Evolutionary conservation across 352 stramenopile species (phyloP).

Genomic region (Achlya hypogyna): DNA sequence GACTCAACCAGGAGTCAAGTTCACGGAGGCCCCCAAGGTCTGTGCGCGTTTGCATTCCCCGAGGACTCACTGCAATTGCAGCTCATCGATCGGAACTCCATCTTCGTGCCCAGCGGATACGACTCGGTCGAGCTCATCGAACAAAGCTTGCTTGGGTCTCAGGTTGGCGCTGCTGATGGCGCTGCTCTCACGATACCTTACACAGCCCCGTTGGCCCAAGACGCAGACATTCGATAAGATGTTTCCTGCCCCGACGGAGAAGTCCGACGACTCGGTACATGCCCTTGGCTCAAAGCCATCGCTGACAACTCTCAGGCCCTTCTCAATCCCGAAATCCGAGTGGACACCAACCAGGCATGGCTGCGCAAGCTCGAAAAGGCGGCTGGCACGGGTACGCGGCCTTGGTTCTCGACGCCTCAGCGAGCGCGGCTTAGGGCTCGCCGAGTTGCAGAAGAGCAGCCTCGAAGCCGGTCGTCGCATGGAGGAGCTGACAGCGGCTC

Average conservation of each 20-base stretch:
- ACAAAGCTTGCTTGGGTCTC: constrained; percentile 63
- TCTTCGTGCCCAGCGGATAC: constrained; percentile 72
- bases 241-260: constrained; percentile 34
- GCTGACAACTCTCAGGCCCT: not conserved
- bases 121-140: constrained; percentile 67
- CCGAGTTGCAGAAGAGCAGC: constrained; percentile 77
- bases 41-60: not conserved
- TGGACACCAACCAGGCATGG: constrained; percentile 66
- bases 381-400: constrained; percentile 31
- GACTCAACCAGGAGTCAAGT: constrained; percentile 62
- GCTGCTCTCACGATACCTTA: not conserved
- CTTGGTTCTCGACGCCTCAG: not conserved
- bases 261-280: constrained; percentile 13
- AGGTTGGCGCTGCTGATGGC: constrained; percentile 11
- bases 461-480: constrained; percentile 76
- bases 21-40: constrained; percentile 45
- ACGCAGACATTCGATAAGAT: constrained; percentile 80
- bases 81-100: constrained; percentile 51
- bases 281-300: not conserved
- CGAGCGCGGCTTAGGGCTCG: constrained; percentile 27
- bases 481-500: constrained; percentile 52
- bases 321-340: constrained; percentile 34
- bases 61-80: not conserved
- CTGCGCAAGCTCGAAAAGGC: constrained; percentile 76
- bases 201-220: constrained; percentile 44